phyloP scores from a whole-genome alignment of 1,284 basidiomycete genomes.

The Anthracocystis panici-leucophaei region DNA sequence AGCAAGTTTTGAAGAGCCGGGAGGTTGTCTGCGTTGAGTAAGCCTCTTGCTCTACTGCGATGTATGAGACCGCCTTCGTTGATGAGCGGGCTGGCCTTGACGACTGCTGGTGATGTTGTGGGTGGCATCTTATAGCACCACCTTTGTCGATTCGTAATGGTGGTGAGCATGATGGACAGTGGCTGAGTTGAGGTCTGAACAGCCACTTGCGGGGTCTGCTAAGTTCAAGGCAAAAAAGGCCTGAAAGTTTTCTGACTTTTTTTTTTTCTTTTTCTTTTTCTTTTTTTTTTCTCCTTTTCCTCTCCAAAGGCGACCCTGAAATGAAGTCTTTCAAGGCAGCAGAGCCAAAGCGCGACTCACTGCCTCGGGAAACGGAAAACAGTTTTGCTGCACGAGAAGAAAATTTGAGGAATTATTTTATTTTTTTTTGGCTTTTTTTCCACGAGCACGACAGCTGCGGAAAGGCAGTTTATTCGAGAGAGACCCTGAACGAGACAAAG shows the following conservation, averaged over 20 bases:
- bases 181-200: neutral
- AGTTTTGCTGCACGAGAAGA: constrained; percentile 6
- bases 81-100: constrained; percentile 52
- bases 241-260: constrained; percentile 11
- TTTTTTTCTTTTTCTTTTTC: neutral
- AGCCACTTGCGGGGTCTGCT: neutral
- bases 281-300: no score
- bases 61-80: constrained; percentile 62
- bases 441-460: no score
- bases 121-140: constrained; percentile 22
- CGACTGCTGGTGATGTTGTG: constrained; percentile 41
- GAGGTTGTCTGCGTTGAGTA: constrained; percentile 72
- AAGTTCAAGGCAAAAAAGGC: neutral
- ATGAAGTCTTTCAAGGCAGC: neutral
- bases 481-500: constrained; percentile 4
- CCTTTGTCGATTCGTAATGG: neutral
- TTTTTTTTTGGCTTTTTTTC: constrained; percentile 18
- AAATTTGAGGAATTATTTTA: constrained; percentile 25
- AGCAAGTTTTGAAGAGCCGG: constrained; percentile 91
- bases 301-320: constrained; percentile 22
- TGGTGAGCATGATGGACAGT: constrained; percentile 11
- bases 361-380: constrained; percentile 21
- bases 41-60: constrained; percentile 64
- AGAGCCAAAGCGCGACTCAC: neutral
- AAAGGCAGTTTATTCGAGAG: neutral